Conservation (phyloP, 2,329 filamentous ascomycete species). For the Colletotrichum limetticola region DNA sequence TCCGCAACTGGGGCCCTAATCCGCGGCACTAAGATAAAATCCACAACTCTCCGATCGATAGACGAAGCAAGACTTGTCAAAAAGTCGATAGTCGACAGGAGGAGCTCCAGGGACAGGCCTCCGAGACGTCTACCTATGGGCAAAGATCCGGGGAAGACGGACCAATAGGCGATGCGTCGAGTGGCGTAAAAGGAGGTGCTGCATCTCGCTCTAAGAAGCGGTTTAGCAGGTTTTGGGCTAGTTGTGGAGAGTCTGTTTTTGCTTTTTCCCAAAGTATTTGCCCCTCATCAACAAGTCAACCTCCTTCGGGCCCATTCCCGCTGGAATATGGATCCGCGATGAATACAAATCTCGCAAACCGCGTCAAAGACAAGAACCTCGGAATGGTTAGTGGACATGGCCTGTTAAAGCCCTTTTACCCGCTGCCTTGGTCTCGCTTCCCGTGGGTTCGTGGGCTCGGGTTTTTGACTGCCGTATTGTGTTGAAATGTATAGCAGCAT, state of each 20-base stretch:
- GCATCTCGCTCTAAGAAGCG: conserved; percentile 7
- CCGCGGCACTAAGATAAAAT: neutral
- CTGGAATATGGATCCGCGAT: conserved; percentile 17
- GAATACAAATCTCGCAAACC: conserved; percentile 5
- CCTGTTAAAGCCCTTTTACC: neutral
- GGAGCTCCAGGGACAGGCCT: neutral
- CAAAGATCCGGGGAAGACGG: conserved; percentile 26
- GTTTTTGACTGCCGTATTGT: neutral
- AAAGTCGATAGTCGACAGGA: neutral
- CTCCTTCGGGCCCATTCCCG: conserved; percentile 7
- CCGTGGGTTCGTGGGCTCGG: neutral
- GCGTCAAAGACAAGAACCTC: conserved; percentile 6
- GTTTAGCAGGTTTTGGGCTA: conserved; percentile 9
- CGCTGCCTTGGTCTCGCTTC: neutral
- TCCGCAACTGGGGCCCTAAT: neutral
- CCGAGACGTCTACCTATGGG: conserved; percentile 2
- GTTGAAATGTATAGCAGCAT: neutral
- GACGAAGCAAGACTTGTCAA: conserved; percentile 15
- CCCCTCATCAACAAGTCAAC: neutral
- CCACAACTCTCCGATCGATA: conserved; percentile 26
- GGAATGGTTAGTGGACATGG: conserved; percentile 15
- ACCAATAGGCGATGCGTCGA: conserved; percentile 15
- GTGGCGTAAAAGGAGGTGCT: conserved; percentile 11
- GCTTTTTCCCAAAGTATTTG: neutral
- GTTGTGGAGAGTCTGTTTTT: neutral